Percentiles rank a stretch among this genome's conserved stretches.
Conservation (phyloP, 371 early-diverging fungal genomes). For the Phascolomyces articulosus region DNA sequence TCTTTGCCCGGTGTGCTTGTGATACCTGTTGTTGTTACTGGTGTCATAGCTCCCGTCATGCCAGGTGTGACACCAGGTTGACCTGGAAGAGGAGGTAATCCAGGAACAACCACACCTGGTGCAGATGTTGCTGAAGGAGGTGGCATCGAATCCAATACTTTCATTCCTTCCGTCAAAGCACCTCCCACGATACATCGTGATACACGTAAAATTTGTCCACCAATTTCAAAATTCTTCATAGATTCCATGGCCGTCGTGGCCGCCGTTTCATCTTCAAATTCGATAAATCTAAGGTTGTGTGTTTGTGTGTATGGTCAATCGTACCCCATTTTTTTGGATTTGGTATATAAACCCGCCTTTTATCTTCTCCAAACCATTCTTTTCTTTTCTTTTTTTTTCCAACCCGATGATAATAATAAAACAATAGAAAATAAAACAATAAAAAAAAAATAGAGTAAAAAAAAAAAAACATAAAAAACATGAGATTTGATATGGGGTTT, state of each 20-base stretch:
- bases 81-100: too few relatives aligned
- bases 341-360: background rate
- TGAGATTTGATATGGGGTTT: background rate
- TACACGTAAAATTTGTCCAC: constrained; percentile 69
- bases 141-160: constrained; percentile 57
- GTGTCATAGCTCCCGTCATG: background rate
- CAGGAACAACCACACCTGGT: background rate
- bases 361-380: background rate
- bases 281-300: constrained; percentile 56
- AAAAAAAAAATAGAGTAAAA: background rate
- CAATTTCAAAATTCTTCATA: constrained; percentile 79
- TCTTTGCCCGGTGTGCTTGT: background rate
- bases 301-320: constrained; percentile 6
- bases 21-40: constrained; percentile 5
- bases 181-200: constrained; percentile 75
- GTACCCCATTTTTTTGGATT: background rate
- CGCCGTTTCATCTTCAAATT: constrained; percentile 58
- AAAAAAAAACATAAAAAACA: constrained; percentile 3
- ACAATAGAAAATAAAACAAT: background rate
- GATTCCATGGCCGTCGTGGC: constrained; percentile 62
- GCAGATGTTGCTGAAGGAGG: background rate
- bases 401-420: too few relatives aligned
- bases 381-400: background rate
- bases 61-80: too few relatives aligned
- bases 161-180: constrained; percentile 82